Evolutionary conservation across 208 protist genomes (phyloP).

Genomic region (Crithidia sp.): DNA sequence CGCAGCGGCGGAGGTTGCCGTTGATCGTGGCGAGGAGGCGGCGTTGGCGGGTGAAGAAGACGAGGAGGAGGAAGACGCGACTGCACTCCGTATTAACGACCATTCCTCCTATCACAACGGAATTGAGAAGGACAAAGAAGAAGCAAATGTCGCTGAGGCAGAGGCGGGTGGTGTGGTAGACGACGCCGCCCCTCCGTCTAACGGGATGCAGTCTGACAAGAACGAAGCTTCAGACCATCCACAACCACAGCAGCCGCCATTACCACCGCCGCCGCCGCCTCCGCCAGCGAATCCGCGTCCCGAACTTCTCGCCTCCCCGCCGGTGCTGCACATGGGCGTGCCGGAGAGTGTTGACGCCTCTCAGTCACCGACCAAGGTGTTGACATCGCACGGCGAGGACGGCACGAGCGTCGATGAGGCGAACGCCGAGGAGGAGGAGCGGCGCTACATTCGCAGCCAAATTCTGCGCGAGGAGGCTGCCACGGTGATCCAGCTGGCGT

Average conservation of each 20-base stretch:
- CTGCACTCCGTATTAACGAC: too few relatives aligned
- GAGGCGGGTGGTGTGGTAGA: too few relatives aligned
- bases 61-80: background rate
- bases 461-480: conserved; percentile 62
- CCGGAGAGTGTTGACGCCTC: background rate
- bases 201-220: too few relatives aligned
- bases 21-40: too few relatives aligned
- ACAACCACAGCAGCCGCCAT: background rate
- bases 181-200: too few relatives aligned
- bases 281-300: background rate
- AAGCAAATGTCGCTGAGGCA: too few relatives aligned
- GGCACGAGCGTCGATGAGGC: background rate
- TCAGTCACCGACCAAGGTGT: background rate
- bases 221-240: background rate
- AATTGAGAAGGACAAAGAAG: too few relatives aligned
- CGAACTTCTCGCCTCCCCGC: background rate
- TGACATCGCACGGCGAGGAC: background rate
- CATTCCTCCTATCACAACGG: too few relatives aligned
- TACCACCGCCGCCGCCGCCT: background rate
- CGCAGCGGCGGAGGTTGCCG: too few relatives aligned
- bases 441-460: conserved; percentile 28
- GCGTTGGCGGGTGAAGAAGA: background rate
- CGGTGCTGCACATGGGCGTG: background rate
- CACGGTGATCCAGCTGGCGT: conserved; percentile 59
- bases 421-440: conserved; percentile 20